A percentile compares a stretch with the other conserved stretches of the same genome.
Conservation (phyloP, 164 flowering plant genomes). For the Vitis amurensis region DNA sequence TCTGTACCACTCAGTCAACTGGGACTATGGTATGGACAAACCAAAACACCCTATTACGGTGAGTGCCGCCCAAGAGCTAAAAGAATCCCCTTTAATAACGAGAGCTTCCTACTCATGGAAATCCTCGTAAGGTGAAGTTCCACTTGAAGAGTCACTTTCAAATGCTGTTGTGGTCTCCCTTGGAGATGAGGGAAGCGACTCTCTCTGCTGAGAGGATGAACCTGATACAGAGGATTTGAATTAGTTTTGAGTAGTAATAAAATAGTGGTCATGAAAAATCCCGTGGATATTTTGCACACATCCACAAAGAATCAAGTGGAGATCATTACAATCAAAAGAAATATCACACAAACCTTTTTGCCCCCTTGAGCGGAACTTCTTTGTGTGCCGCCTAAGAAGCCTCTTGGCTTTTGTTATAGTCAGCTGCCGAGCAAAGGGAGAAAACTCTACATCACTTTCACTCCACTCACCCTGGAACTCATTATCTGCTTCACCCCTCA, state of each 20-base stretch:
- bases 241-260: neutral
- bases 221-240: slow-evolving; percentile 38
- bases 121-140: slow-evolving; percentile 81
- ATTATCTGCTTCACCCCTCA: slow-evolving; percentile 93
- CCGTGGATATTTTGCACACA: too few species aligned
- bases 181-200: slow-evolving; percentile 68
- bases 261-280: too few species aligned
- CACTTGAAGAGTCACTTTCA: slow-evolving; percentile 79
- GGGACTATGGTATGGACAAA: neutral
- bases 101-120: slow-evolving; percentile 42
- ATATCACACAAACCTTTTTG: slow-evolving; percentile 62
- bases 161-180: slow-evolving; percentile 63
- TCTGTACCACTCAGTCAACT: neutral
- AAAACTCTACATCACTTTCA: slow-evolving; percentile 87
- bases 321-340: neutral
- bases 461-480: slow-evolving; percentile 93
- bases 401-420: slow-evolving; percentile 90
- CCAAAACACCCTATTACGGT: too few species aligned
- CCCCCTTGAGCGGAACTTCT: slow-evolving; percentile 81
- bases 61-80: too few species aligned
- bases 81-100: too few species aligned
- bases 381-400: slow-evolving; percentile 90
- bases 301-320: neutral
- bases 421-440: slow-evolving; percentile 90
- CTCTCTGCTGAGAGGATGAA: slow-evolving; percentile 64